Conservation (phyloP, 2,329 filamentous ascomycete genomes). For the Claviceps digitariae region DNA sequence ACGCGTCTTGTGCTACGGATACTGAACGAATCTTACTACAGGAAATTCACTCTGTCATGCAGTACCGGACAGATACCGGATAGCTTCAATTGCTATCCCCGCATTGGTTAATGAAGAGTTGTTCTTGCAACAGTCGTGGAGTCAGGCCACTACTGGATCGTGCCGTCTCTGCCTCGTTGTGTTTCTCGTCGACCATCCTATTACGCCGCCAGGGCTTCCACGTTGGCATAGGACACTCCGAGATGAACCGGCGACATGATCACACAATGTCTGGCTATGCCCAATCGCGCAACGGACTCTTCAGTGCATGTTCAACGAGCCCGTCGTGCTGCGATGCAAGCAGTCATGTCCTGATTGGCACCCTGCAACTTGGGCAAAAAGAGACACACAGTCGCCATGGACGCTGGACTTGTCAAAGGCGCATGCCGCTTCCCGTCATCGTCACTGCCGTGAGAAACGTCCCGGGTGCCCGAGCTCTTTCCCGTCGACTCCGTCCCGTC, state of each 20-base stretch:
- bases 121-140: not conserved
- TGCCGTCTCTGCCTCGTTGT: not conserved
- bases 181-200: not conserved
- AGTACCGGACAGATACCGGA: not conserved
- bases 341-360: not conserved
- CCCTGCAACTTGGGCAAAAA: not conserved
- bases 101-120: not conserved
- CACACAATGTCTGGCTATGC: not conserved
- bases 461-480: not conserved
- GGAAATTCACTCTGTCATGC: not conserved
- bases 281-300: not conserved
- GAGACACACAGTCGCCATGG: not conserved
- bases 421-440: constrained; percentile 1
- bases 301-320: not conserved
- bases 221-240: not conserved
- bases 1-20: not conserved
- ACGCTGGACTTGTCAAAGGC: not conserved
- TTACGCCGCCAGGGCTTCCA: not conserved
- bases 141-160: not conserved
- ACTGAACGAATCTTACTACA: not conserved
- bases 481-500: not conserved
- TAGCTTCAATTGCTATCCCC: not conserved
- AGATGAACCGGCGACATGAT: not conserved
- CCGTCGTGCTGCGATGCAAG: not conserved
- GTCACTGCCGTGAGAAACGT: not conserved